A percentile compares a stretch with the other conserved stretches of the same genome.
Evolutionary conservation across 805 yeast genomes (phyloP).

Genomic region (Torulaspora gathmanii): DNA sequence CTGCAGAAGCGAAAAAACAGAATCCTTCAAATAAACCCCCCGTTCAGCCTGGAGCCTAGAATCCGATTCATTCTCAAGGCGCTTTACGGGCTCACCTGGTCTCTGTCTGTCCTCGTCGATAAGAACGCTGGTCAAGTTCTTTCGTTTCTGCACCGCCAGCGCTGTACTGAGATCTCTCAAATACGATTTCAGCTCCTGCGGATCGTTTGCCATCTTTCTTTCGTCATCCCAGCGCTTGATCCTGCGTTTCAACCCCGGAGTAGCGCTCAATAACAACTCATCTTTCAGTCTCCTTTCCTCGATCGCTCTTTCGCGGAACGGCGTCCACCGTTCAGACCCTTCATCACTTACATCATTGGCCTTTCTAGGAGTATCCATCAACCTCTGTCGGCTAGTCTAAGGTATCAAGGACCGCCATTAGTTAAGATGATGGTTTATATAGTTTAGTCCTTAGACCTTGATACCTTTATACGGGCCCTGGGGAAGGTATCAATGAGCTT

Average conservation of each 20-base stretch:
- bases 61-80: not conserved
- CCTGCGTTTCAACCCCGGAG: conserved; percentile 22
- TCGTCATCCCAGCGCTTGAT: conserved; percentile 6
- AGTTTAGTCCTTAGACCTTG: too few species aligned
- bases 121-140: conserved; percentile 8
- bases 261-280: conserved; percentile 18
- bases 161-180: conserved; percentile 26
- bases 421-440: too few species aligned
- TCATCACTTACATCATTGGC: not conserved
- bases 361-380: conserved; percentile 18
- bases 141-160: conserved; percentile 17
- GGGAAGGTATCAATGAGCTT: not conserved
- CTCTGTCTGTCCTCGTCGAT: conserved; percentile 4
- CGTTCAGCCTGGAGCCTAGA: not conserved
- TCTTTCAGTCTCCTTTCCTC: conserved; percentile 23
- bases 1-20: conserved; percentile 15
- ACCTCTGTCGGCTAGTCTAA: not conserved
- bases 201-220: conserved; percentile 10
- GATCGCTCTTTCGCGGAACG: conserved; percentile 26
- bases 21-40: not conserved
- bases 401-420: too few species aligned
- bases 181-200: conserved; percentile 19
- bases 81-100: not conserved
- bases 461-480: too few species aligned
- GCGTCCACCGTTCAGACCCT: conserved; percentile 18